Conservation (phyloP, 2,329 filamentous ascomycete genomes). For the Phoma herbarum region DNA sequence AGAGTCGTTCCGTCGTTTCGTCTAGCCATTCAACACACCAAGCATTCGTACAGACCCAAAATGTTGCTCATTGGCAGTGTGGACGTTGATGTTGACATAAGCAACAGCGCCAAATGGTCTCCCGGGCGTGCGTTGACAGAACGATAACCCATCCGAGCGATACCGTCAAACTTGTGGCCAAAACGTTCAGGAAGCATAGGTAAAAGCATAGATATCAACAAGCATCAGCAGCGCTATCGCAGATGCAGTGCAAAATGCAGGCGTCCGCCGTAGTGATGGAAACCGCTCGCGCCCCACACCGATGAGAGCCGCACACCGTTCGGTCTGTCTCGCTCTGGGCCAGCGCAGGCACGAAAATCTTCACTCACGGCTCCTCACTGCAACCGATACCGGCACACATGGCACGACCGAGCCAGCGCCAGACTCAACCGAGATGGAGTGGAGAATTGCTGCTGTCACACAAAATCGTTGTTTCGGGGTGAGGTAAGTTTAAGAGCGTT, state of each 20-base stretch:
- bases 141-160: conserved; percentile 2
- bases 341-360: conserved; percentile 6
- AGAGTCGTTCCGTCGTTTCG: not conserved
- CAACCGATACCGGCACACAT: conserved; percentile 21
- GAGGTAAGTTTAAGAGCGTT: conserved; percentile 22
- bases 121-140: not conserved
- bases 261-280: not conserved
- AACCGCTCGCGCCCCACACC: conserved; percentile 9
- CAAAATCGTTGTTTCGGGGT: conserved; percentile 12
- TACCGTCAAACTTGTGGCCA: not conserved
- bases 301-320: conserved; percentile 19
- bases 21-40: not conserved
- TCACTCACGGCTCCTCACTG: conserved; percentile 3
- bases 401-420: conserved; percentile 11
- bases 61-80: not conserved
- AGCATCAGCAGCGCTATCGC: conserved; percentile 2
- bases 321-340: conserved; percentile 21
- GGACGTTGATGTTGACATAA: not conserved
- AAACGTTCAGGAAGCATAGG: not conserved
- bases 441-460: conserved; percentile 22
- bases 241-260: conserved; percentile 1
- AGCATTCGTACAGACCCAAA: not conserved
- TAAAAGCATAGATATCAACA: not conserved
- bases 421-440: conserved; percentile 17
- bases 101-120: not conserved